A percentile compares a stretch with the other conserved stretches of the same genome.
These are phyloP conservation scores for Aspergillus panamensis DNA, from an alignment of 495 filamentous ascomycete genomes.

Conservation along the genomic window DNA sequence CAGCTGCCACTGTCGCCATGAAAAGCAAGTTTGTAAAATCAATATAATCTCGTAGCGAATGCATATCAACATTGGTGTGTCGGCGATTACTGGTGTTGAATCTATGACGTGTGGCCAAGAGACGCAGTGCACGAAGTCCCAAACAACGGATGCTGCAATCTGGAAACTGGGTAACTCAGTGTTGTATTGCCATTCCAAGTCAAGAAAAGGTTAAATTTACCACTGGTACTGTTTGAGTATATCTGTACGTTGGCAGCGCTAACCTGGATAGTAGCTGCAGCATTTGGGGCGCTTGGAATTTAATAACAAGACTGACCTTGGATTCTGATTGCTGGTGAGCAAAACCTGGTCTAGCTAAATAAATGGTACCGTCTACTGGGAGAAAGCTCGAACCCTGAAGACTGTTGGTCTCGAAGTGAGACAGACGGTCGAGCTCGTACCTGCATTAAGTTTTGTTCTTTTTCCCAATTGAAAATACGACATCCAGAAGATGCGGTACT, in stretches of 20 bases:
- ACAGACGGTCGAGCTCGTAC: neutral
- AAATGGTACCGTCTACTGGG: neutral
- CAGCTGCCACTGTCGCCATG: slow-evolving; percentile 23
- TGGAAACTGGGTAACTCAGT: neutral
- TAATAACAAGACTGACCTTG: neutral
- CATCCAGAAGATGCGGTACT: neutral
- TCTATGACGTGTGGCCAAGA: neutral
- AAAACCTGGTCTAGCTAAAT: neutral
- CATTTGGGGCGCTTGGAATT: too few species aligned
- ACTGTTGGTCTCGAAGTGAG: neutral
- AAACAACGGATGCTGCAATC: neutral
- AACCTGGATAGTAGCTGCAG: too few species aligned
- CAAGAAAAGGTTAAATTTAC: neutral
- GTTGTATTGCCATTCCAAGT: neutral
- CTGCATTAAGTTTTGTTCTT: neutral
- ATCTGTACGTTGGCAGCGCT: neutral
- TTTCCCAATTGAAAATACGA: neutral
- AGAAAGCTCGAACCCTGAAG: neutral
- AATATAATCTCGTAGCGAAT: neutral
- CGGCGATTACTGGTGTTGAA: neutral
- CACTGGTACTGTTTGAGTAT: neutral
- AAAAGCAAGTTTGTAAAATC: neutral
- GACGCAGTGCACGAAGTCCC: neutral
- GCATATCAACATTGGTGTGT: neutral
- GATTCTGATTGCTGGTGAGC: neutral